These are phyloP conservation scores for Coemansia sp. DNA, from an alignment of 192 early-diverging fungal species.

Conservation along the genomic window DNA sequence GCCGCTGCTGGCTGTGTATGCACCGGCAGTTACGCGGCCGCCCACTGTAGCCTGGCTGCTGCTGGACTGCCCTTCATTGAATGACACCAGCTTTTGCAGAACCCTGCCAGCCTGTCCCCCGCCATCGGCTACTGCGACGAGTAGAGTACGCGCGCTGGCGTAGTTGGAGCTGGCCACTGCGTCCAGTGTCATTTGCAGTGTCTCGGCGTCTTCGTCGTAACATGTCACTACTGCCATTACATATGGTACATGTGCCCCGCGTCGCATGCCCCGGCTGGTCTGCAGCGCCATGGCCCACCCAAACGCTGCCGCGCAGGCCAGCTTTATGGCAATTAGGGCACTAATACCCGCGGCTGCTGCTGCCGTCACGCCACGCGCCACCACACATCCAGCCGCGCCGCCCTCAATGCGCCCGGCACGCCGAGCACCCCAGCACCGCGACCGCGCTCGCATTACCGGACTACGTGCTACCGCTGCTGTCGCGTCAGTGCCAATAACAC, in stretches of 20 bases:
- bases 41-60: too few species aligned
- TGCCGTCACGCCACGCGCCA: conserved; percentile 52
- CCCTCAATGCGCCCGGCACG: conserved; percentile 69
- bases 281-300: conserved; percentile 65
- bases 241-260: conserved; percentile 14
- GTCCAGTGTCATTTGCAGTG: conserved; percentile 74
- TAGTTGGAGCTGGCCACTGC: conserved; percentile 83
- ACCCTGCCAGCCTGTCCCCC: too few species aligned
- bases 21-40: conserved; percentile 67
- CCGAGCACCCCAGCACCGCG: conserved; percentile 58
- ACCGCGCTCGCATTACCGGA: conserved; percentile 45
- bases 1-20: conserved; percentile 57
- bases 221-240: conserved; percentile 74
- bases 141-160: conserved; percentile 72
- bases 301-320: conserved; percentile 67
- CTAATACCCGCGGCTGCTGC: conserved; percentile 58
- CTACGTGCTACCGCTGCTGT: conserved; percentile 59
- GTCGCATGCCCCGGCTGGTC: conserved; percentile 29
- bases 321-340: conserved; percentile 55
- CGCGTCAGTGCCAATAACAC: conserved; percentile 50
- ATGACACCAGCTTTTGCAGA: conserved; percentile 60
- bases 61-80: background rate
- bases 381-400: conserved; percentile 64
- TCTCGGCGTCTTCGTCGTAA: conserved; percentile 80
- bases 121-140: conserved; percentile 86